Evolutionary conservation across 1,284 basidiomycete genomes (phyloP), one percentile per base, ranked within the genome.

Genomic region (Ustilago xerochloae): DNA sequence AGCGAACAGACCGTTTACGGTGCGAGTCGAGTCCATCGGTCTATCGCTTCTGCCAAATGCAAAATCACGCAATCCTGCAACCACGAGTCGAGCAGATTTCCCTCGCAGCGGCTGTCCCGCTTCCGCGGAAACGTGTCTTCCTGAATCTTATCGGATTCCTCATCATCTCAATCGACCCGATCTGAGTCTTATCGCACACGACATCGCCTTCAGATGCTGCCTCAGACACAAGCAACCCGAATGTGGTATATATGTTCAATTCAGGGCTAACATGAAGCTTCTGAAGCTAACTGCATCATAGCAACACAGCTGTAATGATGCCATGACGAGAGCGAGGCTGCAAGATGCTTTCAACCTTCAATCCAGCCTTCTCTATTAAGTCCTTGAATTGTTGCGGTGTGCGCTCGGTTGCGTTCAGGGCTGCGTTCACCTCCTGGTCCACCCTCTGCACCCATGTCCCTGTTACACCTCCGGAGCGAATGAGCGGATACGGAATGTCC

Each of bases 321-420:
- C 55, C 55, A 32, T 63, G 65, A 9, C 45, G 54, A 18, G 65
- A 68, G 8, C 60, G 60, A 16, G 65, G 65, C 60, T 68, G 60
- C 10, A 63, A 18, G 20, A 63, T 68, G 39, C 51, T 63, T 32
- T 59, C 60, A 7, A 68, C 20, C 50, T 50, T 57, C 35, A 68
- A 18, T 0, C 59, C 65, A n/a, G 54, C 65, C 43, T 62, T 56
- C 30, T 68, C 65, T 48, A 68, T 45, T 35, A 62, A 26, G 30
- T 33, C 32, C 36, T 57, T 61, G 58, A 67, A 62, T 29, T 67
- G 30, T 24, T 30, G 22, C 22, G 58, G 58, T 18, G 60, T 69
- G 3, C 66, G 54, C 36, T 58, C 66, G 5, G 60, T 63, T 13
- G 53, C 66, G n/a, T 63, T 63, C 5, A 63, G 28, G 20, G 28